phyloP scores from a whole-genome alignment of 2,329 filamentous ascomycete species.

The Didymosphaeria variabile region DNA sequence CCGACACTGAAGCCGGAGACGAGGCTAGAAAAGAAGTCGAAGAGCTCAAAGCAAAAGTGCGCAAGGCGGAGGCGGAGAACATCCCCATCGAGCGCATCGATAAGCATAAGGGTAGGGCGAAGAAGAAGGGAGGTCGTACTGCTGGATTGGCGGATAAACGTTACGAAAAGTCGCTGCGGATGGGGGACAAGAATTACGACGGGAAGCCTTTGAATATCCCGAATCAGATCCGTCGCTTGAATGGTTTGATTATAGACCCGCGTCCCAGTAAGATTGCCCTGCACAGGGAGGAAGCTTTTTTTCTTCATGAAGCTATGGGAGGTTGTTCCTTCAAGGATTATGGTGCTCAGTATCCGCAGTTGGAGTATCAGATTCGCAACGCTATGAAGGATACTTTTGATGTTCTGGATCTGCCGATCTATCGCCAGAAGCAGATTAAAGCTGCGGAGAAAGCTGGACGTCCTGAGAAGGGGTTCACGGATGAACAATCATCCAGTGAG shows the following conservation, averaged over 20 bases:
- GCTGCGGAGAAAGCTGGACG: neutral
- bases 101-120: neutral
- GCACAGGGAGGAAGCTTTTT: neutral
- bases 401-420: neutral
- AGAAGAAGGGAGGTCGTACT: neutral
- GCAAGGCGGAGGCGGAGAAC: neutral
- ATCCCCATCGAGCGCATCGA: neutral
- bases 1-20: conserved; percentile 5
- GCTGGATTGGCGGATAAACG: neutral
- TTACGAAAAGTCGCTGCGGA: neutral
- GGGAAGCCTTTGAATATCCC: neutral
- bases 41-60: neutral
- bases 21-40: neutral
- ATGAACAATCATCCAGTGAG: neutral
- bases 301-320: neutral
- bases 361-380: conserved; percentile 1
- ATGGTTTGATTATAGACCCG: conserved; percentile 3
- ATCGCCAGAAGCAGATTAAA: conserved; percentile 1
- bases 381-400: conserved; percentile 9
- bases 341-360: neutral
- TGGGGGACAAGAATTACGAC: neutral
- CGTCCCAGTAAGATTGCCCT: conserved; percentile 2
- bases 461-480: neutral
- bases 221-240: conserved; percentile 3
- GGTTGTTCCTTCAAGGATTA: neutral